These are phyloP conservation scores for Ustanciosporium gigantosporum DNA, from an alignment of 1,284 basidiomycete genomes.

Conservation along the genomic window DNA sequence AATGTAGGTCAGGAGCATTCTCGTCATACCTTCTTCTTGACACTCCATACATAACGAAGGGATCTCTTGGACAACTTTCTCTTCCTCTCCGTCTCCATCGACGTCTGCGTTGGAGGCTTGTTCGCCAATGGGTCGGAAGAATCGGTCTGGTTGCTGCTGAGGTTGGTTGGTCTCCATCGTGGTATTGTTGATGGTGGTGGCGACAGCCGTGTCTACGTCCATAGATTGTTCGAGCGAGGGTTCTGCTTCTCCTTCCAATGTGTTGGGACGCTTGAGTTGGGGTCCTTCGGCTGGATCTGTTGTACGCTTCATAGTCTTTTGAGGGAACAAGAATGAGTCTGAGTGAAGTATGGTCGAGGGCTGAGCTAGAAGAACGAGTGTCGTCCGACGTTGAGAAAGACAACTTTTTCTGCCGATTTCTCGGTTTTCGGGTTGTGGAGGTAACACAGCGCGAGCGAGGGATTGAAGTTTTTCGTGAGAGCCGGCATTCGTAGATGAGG, in stretches of 20 bases:
- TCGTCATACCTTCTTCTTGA: conserved; percentile 85
- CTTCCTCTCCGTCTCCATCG: conserved; percentile 16
- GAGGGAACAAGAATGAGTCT: neutral
- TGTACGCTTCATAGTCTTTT: conserved; percentile 26
- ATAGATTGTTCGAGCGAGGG: neutral
- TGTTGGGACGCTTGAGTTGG: conserved; percentile 32
- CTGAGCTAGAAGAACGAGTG: neutral
- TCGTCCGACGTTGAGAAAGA: neutral
- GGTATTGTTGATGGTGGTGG: conserved; percentile 24
- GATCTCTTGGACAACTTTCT: conserved; percentile 64
- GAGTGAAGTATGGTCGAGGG: neutral
- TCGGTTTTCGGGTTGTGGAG: too few relatives aligned
- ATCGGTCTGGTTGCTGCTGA: conserved; percentile 24
- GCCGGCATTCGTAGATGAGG: too few relatives aligned
- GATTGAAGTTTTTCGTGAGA: too few relatives aligned
- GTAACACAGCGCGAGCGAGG: too few relatives aligned
- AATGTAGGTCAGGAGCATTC: conserved; percentile 89
- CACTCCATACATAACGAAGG: conserved; percentile 95
- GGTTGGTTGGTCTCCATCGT: conserved; percentile 12
- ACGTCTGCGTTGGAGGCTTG: conserved; percentile 24
- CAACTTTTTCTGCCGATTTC: neutral
- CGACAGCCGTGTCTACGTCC: conserved; percentile 30
- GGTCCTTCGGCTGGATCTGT: conserved; percentile 24
- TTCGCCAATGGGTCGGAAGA: conserved; percentile 52
- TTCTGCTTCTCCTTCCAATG: conserved; percentile 2